phyloP scores from a whole-genome alignment of 202 grass and related monocot species.

The Panicum hallii region DNA sequence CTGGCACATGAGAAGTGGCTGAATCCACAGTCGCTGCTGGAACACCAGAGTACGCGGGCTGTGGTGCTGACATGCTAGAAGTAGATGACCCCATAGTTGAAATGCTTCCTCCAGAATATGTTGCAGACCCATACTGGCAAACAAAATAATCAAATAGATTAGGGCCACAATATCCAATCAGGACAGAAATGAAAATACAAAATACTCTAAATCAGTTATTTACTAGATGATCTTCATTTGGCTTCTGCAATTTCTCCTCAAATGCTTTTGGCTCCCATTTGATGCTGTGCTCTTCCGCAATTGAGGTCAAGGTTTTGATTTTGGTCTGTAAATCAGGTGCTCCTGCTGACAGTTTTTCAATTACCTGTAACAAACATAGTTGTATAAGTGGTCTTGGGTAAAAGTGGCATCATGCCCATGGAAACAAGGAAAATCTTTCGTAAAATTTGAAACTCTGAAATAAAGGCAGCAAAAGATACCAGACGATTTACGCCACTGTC shows the following conservation, averaged over 20 bases:
- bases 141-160: conserved; percentile 39
- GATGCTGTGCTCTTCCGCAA: conserved; percentile 84
- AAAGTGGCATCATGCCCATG: conserved; percentile 1
- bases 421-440: neutral
- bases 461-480: conserved; percentile 51
- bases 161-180: conserved; percentile 13
- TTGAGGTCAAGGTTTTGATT: conserved; percentile 81
- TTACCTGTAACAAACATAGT: conserved; percentile 57
- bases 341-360: conserved; percentile 92
- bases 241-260: conserved; percentile 73
- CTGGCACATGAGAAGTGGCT: conserved; percentile 35
- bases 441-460: neutral
- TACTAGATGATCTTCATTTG: conserved; percentile 76
- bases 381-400: conserved; percentile 11
- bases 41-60: conserved; percentile 42
- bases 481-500: conserved; percentile 84
- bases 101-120: conserved; percentile 55
- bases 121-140: conserved; percentile 52
- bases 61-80: conserved; percentile 51
- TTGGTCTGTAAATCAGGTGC: conserved; percentile 86
- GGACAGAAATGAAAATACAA: neutral
- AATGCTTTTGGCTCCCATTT: conserved; percentile 92
- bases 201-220: conserved; percentile 30
- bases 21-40: conserved; percentile 30
- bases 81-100: conserved; percentile 45